phyloP scores from a whole-genome alignment of 129 eudicot genomes.

The Sambucus nigra region DNA sequence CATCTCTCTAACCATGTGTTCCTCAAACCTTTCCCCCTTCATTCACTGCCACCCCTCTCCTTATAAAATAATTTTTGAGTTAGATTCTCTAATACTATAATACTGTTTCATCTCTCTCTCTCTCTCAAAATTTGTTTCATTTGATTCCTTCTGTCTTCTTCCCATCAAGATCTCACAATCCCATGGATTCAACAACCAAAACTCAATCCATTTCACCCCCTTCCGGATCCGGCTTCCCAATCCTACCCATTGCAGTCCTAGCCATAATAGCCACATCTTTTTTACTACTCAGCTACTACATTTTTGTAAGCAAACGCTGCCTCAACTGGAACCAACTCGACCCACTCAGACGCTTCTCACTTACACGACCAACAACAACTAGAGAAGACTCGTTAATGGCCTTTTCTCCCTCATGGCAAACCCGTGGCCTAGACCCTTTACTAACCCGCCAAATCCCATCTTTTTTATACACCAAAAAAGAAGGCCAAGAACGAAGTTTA shows the following conservation, averaged over 20 bases:
- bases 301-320: constrained; percentile 61
- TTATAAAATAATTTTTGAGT: constrained; percentile 26
- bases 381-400: constrained; percentile 42
- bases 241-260: constrained; percentile 51
- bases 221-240: constrained; percentile 49
- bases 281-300: constrained; percentile 59
- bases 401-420: constrained; percentile 58
- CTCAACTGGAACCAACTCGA: constrained; percentile 60
- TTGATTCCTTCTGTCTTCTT: background rate
- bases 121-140: constrained; percentile 8
- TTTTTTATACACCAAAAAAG: constrained; percentile 35
- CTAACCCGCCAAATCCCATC: constrained; percentile 66
- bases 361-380: constrained; percentile 14
- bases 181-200: constrained; percentile 24
- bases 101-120: constrained; percentile 19
- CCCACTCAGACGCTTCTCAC: constrained; percentile 46
- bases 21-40: constrained; percentile 30
- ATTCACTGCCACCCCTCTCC: constrained; percentile 29
- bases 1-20: constrained; percentile 25
- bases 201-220: constrained; percentile 19
- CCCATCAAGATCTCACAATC: constrained; percentile 16
- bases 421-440: constrained; percentile 61
- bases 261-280: constrained; percentile 64
- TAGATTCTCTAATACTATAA: constrained; percentile 15
- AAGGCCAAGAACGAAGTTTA: constrained; percentile 27